Conservation (phyloP, 192 early-diverging fungal species). For the Spizellomyces punctatus region DNA sequence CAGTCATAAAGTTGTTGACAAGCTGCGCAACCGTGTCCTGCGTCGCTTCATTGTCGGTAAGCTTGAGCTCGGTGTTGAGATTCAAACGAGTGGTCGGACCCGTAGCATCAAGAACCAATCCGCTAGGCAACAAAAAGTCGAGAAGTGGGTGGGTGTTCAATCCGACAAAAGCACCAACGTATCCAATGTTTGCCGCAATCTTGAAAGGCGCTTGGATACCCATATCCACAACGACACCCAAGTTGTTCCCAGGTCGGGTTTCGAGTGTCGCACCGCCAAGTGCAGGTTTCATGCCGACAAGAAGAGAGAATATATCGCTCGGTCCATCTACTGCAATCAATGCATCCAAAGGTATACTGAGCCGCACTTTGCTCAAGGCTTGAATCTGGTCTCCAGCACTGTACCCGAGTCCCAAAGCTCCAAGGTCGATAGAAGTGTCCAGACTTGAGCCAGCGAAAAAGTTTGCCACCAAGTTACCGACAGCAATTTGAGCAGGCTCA, state of each 20-base stretch:
- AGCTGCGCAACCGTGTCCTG: conserved; percentile 30
- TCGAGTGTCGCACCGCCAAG: conserved; percentile 28
- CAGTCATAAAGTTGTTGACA: conserved; percentile 36
- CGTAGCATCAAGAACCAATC: conserved; percentile 22
- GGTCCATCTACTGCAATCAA: conserved; percentile 30
- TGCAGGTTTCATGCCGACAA: conserved; percentile 11
- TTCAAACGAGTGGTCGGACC: conserved; percentile 14
- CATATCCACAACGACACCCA: conserved; percentile 28
- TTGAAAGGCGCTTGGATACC: conserved; percentile 13
- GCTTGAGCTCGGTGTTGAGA: conserved; percentile 31
- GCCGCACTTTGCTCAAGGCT: conserved; percentile 20
- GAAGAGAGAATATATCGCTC: conserved; percentile 27
- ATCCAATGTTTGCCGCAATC: conserved; percentile 26
- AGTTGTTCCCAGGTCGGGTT: conserved; percentile 31
- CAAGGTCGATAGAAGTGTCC: conserved; percentile 12
- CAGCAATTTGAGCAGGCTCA: conserved; percentile 26
- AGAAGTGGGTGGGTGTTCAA: conserved; percentile 33
- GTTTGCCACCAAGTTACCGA: conserved; percentile 35
- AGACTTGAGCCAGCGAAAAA: conserved; percentile 29
- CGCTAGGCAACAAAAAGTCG: conserved; percentile 20
- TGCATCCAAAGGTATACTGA: conserved; percentile 10
- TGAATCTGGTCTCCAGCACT: conserved; percentile 24
- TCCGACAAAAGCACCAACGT: conserved; percentile 20
- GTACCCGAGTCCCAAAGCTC: conserved; percentile 15
- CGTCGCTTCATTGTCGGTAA: conserved; percentile 31